These are phyloP conservation scores for Saussurea involucrata DNA, from an alignment of 129 eudicot species.

Conservation along the genomic window DNA sequence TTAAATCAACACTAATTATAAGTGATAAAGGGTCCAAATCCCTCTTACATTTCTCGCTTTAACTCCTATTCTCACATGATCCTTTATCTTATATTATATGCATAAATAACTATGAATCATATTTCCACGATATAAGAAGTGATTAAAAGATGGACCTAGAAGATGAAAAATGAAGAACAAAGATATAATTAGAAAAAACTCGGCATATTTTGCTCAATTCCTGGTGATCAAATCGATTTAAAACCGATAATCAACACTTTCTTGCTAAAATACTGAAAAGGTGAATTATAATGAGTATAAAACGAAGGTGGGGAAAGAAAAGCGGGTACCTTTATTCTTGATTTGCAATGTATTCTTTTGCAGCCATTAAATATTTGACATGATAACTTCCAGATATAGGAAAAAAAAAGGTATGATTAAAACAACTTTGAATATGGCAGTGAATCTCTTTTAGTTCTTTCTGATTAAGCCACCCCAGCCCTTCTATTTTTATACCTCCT, in stretches of 20 bases:
- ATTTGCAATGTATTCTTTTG: slow-evolving; percentile 24
- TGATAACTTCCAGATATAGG: slow-evolving; percentile 32
- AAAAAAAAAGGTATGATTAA: slow-evolving; percentile 16
- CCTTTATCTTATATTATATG: background rate
- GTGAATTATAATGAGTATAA: slow-evolving; percentile 15
- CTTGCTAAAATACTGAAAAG: slow-evolving; percentile 6
- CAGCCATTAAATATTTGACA: slow-evolving; percentile 22
- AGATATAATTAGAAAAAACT: background rate
- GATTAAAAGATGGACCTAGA: background rate
- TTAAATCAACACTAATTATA: no score
- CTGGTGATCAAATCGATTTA: background rate
- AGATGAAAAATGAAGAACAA: background rate
- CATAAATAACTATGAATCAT: background rate
- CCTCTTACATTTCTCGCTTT: no score
- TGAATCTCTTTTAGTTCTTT: slow-evolving; percentile 28
- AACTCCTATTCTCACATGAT: no score
- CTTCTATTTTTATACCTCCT: slow-evolving; percentile 19
- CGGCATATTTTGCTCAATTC: background rate
- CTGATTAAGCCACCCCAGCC: slow-evolving; percentile 31
- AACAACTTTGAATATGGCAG: slow-evolving; percentile 13
- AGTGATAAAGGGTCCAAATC: no score
- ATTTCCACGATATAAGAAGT: background rate
- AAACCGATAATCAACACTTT: background rate
- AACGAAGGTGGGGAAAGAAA: slow-evolving; percentile 24
- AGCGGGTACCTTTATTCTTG: slow-evolving; percentile 31